A percentile compares a stretch with the other conserved stretches of the same genome.
Conservation (phyloP, 805 yeast genomes). For the Candida taoyuanica region DNA sequence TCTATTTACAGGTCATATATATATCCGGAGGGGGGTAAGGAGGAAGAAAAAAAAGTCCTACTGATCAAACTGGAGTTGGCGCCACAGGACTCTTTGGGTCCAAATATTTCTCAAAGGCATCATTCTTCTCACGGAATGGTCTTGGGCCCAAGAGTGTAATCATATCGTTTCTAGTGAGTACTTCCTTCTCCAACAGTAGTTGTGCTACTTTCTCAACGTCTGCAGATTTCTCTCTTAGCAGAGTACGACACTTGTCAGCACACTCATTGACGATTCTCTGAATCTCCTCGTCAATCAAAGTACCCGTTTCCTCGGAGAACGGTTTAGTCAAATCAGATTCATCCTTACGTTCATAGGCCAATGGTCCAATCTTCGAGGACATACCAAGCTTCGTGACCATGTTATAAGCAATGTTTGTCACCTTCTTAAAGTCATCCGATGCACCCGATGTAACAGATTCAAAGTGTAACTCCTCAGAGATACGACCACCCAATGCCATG, state of each 20-base stretch:
- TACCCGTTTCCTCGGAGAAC: conserved; percentile 83
- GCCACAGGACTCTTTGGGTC: conserved; percentile 25
- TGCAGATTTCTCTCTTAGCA: conserved; percentile 63
- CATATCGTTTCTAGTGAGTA: conserved; percentile 92
- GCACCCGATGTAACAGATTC: conserved; percentile 95
- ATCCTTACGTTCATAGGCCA: conserved; percentile 62
- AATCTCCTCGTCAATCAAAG: conserved; percentile 77
- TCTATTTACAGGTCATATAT: too few species aligned
- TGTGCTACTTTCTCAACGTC: conserved; percentile 86
- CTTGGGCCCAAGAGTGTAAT: conserved; percentile 82
- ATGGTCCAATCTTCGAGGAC: conserved; percentile 80
- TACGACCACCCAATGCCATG: conserved; percentile 97
- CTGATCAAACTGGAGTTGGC: background rate
- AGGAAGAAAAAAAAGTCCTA: too few species aligned
- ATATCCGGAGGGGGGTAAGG: background rate
- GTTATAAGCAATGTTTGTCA: conserved; percentile 85
- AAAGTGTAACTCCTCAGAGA: conserved; percentile 90
- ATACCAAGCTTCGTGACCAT: conserved; percentile 94
- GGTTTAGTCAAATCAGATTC: conserved; percentile 75
- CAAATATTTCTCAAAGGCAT: conserved; percentile 79
- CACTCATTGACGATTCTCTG: conserved; percentile 72
- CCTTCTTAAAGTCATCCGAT: conserved; percentile 93
- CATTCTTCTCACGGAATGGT: conserved; percentile 86
- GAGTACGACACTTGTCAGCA: conserved; percentile 61
- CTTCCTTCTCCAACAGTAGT: conserved; percentile 80